A percentile compares a stretch with the other conserved stretches of the same genome.
Evolutionary conservation across 2,329 filamentous ascomycete species (phyloP).

Genomic region (Alternaria solani): DNA sequence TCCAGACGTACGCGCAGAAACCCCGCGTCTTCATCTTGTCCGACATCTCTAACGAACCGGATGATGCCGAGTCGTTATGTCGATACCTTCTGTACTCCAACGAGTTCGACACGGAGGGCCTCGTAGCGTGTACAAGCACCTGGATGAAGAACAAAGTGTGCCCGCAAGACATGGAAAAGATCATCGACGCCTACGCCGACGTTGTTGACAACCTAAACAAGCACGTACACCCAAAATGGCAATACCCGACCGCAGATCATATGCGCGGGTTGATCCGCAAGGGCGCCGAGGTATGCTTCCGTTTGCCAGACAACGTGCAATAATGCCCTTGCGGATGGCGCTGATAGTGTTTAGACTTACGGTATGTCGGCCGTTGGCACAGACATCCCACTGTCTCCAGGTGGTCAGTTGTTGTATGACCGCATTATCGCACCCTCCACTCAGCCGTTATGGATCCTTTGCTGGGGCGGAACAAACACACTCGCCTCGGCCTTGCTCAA

Average conservation of each 20-base stretch:
- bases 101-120: conserved; percentile 50
- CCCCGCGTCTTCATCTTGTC: conserved; percentile 53
- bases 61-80: conserved; percentile 50
- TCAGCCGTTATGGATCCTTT: conserved; percentile 61
- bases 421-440: conserved; percentile 50
- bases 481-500: conserved; percentile 60
- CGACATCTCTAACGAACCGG: conserved; percentile 52
- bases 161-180: conserved; percentile 48
- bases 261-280: conserved; percentile 37
- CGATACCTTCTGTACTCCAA: conserved; percentile 51
- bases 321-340: background rate
- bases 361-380: conserved; percentile 49
- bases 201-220: conserved; percentile 59
- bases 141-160: conserved; percentile 51
- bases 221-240: conserved; percentile 51
- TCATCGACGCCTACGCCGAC: conserved; percentile 45
- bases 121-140: conserved; percentile 52
- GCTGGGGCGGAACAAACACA: conserved; percentile 64
- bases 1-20: conserved; percentile 43
- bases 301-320: background rate
- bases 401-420: conserved; percentile 56
- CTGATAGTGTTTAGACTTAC: conserved; percentile 39
- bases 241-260: conserved; percentile 40
- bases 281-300: conserved; percentile 42
- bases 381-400: conserved; percentile 51